Evolutionary conservation across 2,329 filamentous ascomycete species (phyloP), one percentile per base, ranked within the genome.

Genomic region (Beauveria brongniartii): DNA sequence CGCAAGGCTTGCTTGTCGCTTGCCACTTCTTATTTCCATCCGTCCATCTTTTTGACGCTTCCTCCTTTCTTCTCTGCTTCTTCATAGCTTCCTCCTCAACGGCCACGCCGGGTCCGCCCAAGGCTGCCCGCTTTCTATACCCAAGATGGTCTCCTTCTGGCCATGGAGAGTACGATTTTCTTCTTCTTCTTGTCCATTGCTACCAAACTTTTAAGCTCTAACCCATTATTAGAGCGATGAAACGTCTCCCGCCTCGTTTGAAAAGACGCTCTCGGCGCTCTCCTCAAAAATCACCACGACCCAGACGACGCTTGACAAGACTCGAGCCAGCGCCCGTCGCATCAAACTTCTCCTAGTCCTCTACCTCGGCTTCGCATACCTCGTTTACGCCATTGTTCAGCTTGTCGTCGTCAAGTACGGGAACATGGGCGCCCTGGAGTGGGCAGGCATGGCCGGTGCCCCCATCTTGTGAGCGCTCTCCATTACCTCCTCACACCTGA

Each of bases 281-380:
- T 90, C 92, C 12, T 79, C 80, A 57, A 96, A 94, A 76, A 97
- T 99, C 73, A 81, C 87, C 46, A 82, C 85, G 64, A 85, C 88
- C 2, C 89, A 89, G 67, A 78, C 87, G 47, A 84, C 82, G 56
- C 87, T 97, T 66, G 92, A 96, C 69, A 80, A 79, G 47, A 81
- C 89, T 44, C 86, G 91, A 52, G 82, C 88, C 67, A 84, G 83
- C 63, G 86, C 90, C 55, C 86, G 93, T 62, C 88, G 92, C 62
- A 83, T 88, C 68, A 93, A 89, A 67, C 90, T 91, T 43, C 83
- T 97, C 60, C 92, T 87, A 85, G 96, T 92, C 0, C 83, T 99
- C 16, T 99, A 97, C 72, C 86, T 92, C 3, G 86, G 86, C 61
- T 93, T 99, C 68, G 90, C 88, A 55, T 99, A 97, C 73, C 86